A percentile compares a stretch with the other conserved stretches of the same genome.
These are phyloP conservation scores for Amphicarpaea edgeworthii DNA, from an alignment of 306 rosid genomes.

Conservation along the genomic window DNA sequence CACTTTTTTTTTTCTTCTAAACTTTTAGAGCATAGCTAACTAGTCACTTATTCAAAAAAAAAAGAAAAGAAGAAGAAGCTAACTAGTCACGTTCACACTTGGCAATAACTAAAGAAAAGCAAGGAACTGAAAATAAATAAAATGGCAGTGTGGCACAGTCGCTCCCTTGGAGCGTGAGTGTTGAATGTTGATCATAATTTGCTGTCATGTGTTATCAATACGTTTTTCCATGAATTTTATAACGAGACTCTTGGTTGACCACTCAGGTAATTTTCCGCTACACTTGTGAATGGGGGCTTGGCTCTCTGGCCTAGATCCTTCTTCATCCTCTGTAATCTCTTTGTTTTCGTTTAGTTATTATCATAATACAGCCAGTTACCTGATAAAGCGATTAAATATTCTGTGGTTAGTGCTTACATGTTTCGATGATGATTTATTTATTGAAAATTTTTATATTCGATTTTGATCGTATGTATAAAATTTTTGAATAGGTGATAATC, in stretches of 20 bases:
- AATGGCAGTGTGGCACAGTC: constrained; percentile 36
- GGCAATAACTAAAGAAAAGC: background rate
- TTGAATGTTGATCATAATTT: constrained; percentile 29
- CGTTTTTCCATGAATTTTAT: constrained; percentile 47
- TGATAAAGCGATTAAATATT: no score
- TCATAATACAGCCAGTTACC: no score
- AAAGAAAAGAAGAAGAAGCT: no score
- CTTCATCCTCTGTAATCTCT: background rate
- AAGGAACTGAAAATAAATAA: background rate
- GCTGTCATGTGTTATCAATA: constrained; percentile 28
- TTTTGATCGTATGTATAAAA: no score
- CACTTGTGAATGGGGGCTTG: background rate
- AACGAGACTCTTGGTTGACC: constrained; percentile 37
- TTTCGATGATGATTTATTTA: no score
- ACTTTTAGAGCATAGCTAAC: background rate
- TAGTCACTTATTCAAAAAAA: no score
- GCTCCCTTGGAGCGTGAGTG: constrained; percentile 40
- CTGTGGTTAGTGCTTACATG: no score
- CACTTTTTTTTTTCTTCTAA: background rate
- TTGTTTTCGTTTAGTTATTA: background rate
- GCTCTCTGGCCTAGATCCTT: background rate
- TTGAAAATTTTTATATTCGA: no score
- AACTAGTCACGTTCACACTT: background rate
- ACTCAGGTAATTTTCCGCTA: constrained; percentile 19
- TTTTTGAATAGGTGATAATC: no score